Percentiles rank a stretch among this genome's conserved stretches.
Evolutionary conservation across 768 basidiomycete species (phyloP).

Genomic region (Pleurotus salmoneostramineus): DNA sequence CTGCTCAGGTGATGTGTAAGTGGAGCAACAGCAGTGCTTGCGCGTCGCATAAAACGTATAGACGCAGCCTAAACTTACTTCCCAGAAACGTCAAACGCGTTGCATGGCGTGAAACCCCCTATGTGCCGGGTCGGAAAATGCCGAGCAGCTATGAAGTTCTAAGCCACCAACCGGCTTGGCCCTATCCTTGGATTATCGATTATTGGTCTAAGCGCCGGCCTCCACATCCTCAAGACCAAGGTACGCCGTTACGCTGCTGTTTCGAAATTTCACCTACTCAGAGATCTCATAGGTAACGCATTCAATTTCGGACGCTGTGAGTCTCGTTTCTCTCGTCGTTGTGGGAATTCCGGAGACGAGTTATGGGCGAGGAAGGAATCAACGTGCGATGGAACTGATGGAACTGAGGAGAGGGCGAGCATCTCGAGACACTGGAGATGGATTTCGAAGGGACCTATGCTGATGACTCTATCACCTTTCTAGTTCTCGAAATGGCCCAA

Average conservation of each 20-base stretch:
- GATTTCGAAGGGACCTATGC: background rate
- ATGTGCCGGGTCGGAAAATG: constrained; percentile 17
- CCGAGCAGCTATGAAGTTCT: constrained; percentile 35
- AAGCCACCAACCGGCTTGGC: constrained; percentile 28
- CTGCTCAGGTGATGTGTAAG: too few species aligned
- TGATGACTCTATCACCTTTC: constrained; percentile 7
- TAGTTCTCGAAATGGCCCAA: constrained; percentile 77
- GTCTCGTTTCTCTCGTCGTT: constrained; percentile 12
- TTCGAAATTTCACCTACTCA: constrained; percentile 9
- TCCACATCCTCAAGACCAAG: constrained; percentile 64
- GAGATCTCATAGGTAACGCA: background rate
- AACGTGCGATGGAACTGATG: too few species aligned
- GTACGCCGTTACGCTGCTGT: constrained; percentile 26
- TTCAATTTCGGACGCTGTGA: constrained; percentile 27
- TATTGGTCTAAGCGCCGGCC: constrained; percentile 37
- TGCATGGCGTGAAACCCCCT: background rate
- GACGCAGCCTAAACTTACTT: background rate
- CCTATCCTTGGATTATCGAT: constrained; percentile 9
- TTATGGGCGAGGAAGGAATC: constrained; percentile 9
- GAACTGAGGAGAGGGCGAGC: too few species aligned
- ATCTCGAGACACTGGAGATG: too few species aligned
- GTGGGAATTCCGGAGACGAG: constrained; percentile 9
- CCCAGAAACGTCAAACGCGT: background rate
- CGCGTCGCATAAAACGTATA: too few species aligned
- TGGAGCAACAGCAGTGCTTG: too few species aligned